These are phyloP conservation scores for Metschnikowia cubensis DNA, from an alignment of 805 yeast species.

Conservation along the genomic window DNA sequence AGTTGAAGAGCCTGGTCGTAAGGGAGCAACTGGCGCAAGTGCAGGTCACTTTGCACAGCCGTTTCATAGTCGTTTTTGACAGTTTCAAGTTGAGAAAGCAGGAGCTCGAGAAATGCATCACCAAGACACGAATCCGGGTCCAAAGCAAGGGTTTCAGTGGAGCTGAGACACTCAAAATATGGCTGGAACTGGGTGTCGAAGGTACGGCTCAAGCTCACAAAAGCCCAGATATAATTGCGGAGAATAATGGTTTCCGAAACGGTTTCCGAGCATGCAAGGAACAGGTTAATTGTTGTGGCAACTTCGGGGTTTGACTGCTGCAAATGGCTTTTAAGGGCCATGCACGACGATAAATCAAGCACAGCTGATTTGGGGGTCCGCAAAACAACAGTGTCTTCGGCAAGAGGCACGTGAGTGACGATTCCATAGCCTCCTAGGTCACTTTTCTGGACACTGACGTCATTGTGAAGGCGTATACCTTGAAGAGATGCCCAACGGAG, in stretches of 20 bases:
- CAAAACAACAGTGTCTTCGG: slow-evolving; percentile 9
- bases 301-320: neutral
- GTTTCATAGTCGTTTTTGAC: slow-evolving; percentile 1
- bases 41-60: neutral
- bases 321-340: neutral
- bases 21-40: slow-evolving; percentile 13
- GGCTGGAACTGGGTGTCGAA: slow-evolving; percentile 5
- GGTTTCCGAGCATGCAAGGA: neutral
- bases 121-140: neutral
- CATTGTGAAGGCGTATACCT: slow-evolving; percentile 5
- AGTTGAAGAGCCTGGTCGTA: slow-evolving; percentile 27
- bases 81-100: neutral
- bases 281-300: neutral
- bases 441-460: slow-evolving; percentile 6
- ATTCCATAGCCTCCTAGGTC: slow-evolving; percentile 16
- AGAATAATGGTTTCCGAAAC: slow-evolving; percentile 15
- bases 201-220: neutral
- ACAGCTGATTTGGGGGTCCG: slow-evolving; percentile 11
- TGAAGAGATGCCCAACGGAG: slow-evolving; percentile 7
- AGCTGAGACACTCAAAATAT: slow-evolving; percentile 10
- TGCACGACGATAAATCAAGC: slow-evolving; percentile 8
- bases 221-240: slow-evolving; percentile 16
- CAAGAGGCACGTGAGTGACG: slow-evolving; percentile 1
- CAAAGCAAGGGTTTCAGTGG: slow-evolving; percentile 10
- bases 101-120: neutral